Evolutionary conservation across 1,139 yeast genomes (phyloP).

Genomic region (Yamadazyma epiphylla): DNA sequence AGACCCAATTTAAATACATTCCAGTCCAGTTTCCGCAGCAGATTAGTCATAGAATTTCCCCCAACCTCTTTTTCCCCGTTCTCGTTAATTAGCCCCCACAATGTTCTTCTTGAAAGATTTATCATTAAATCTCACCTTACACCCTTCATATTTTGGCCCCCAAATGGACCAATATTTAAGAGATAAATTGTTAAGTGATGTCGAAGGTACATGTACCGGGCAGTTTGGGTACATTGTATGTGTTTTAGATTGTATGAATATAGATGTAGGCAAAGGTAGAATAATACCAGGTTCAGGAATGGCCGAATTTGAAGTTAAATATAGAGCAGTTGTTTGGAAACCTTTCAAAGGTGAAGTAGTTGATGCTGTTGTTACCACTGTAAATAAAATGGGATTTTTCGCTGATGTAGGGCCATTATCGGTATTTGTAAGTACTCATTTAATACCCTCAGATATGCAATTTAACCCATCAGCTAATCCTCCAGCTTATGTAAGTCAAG

Average conservation of each 20-base stretch:
- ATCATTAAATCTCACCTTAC: constrained; percentile 85
- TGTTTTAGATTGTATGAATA: constrained; percentile 90
- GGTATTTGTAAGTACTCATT: constrained; percentile 90
- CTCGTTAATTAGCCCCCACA: no score
- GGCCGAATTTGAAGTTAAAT: constrained; percentile 95
- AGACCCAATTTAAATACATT: no score
- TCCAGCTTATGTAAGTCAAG: constrained; percentile 96
- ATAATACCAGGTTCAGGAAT: constrained; percentile 87
- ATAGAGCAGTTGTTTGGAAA: constrained; percentile 96
- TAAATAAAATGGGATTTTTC: constrained; percentile 93
- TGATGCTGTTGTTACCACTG: constrained; percentile 92
- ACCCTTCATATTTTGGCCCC: constrained; percentile 97
- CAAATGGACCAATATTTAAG: constrained; percentile 93
- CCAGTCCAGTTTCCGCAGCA: no score
- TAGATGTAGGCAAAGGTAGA: constrained; percentile 93
- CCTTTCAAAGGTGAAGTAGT: constrained; percentile 99
- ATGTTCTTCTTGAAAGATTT: constrained; percentile 72
- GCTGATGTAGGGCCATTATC: constrained; percentile 98
- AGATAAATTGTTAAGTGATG: constrained; percentile 87
- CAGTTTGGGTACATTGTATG: constrained; percentile 97
- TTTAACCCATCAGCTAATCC: constrained; percentile 96
- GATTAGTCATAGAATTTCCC: no score
- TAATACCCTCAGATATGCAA: constrained; percentile 91
- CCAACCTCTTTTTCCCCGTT: no score
- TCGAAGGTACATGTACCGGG: constrained; percentile 98